phyloP scores from a whole-genome alignment of 164 flowering plant genomes.

The Buxus sempervirens region DNA sequence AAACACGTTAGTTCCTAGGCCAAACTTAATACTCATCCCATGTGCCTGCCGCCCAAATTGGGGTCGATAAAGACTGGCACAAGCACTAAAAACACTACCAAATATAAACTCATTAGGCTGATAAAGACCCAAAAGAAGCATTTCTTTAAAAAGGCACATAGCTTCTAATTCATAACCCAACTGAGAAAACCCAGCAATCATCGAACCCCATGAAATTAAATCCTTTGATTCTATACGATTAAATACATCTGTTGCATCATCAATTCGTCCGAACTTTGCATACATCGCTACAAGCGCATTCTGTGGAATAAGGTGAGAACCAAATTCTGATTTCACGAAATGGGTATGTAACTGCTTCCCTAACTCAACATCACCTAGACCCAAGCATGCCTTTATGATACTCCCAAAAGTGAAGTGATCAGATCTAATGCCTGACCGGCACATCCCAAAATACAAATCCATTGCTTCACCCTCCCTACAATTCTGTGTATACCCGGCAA shows the following conservation, averaged over 20 bases:
- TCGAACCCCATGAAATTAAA: slow-evolving; percentile 68
- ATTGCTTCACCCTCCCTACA: slow-evolving; percentile 40
- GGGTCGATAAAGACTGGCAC: slow-evolving; percentile 40
- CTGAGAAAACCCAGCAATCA: slow-evolving; percentile 58
- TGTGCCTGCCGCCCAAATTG: slow-evolving; percentile 66
- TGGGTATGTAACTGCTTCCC: slow-evolving; percentile 63
- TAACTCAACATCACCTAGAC: slow-evolving; percentile 28
- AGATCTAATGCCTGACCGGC: slow-evolving; percentile 37
- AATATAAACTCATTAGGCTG: slow-evolving; percentile 60
- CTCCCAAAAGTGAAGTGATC: slow-evolving; percentile 64
- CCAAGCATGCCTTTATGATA: slow-evolving; percentile 48
- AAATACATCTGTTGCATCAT: slow-evolving; percentile 45
- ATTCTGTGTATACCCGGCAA: slow-evolving; percentile 62
- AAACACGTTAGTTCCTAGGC: slow-evolving; percentile 42
- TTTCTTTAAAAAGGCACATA: slow-evolving; percentile 43
- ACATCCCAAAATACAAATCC: slow-evolving; percentile 41
- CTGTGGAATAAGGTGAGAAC: slow-evolving; percentile 42
- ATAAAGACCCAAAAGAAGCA: slow-evolving; percentile 35
- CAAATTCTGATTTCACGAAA: slow-evolving; percentile 42
- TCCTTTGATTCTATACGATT: slow-evolving; percentile 39
- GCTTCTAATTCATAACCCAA: slow-evolving; percentile 54
- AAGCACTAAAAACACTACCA: slow-evolving; percentile 67
- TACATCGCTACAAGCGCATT: slow-evolving; percentile 73
- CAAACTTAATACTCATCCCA: slow-evolving; percentile 55
- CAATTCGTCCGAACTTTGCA: slow-evolving; percentile 38